phyloP scores from a whole-genome alignment of 495 filamentous ascomycete genomes.

The Oleoguttula mirabilis region DNA sequence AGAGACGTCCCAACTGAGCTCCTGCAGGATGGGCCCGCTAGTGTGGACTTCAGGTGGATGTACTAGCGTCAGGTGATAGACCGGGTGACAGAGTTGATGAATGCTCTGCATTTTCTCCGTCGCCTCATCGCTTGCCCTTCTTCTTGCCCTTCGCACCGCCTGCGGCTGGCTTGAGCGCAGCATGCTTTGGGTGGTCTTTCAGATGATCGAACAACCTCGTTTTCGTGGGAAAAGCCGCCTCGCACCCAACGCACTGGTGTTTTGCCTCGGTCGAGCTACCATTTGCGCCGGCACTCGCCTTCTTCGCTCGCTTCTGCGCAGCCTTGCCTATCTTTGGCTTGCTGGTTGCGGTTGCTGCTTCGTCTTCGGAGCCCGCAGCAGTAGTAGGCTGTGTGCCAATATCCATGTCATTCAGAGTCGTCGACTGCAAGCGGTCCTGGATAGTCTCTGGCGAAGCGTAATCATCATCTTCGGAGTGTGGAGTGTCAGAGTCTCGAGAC shows the following conservation, averaged over 20 bases:
- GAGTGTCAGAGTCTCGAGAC: constrained; percentile 4
- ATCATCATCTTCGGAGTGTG: constrained; percentile 17
- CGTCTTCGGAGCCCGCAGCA: constrained; percentile 5
- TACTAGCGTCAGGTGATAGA: constrained; percentile 2
- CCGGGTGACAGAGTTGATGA: too few species aligned
- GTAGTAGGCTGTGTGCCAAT: not conserved
- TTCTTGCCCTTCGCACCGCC: constrained; percentile 17
- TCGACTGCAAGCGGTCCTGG: constrained; percentile 20
- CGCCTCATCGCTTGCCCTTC: constrained; percentile 19
- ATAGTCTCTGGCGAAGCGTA: constrained; percentile 26
- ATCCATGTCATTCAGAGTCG: not conserved
- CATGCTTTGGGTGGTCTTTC: constrained; percentile 30
- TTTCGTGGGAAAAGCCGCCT: constrained; percentile 49
- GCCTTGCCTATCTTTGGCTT: constrained; percentile 62
- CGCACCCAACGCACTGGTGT: constrained; percentile 50
- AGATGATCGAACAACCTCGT: constrained; percentile 66
- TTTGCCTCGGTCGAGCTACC: constrained; percentile 25
- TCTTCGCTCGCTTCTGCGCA: constrained; percentile 76
- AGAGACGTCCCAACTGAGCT: constrained; percentile 56
- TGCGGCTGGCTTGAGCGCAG: constrained; percentile 8
- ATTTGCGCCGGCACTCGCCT: constrained; percentile 43
- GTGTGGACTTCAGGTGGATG: constrained; percentile 58
- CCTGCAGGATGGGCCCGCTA: constrained; percentile 54
- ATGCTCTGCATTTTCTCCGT: too few species aligned
- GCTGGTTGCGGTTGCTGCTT: not conserved